Conservation (phyloP, 371 early-diverging fungal species). For the Capillidium rhysosporum region DNA sequence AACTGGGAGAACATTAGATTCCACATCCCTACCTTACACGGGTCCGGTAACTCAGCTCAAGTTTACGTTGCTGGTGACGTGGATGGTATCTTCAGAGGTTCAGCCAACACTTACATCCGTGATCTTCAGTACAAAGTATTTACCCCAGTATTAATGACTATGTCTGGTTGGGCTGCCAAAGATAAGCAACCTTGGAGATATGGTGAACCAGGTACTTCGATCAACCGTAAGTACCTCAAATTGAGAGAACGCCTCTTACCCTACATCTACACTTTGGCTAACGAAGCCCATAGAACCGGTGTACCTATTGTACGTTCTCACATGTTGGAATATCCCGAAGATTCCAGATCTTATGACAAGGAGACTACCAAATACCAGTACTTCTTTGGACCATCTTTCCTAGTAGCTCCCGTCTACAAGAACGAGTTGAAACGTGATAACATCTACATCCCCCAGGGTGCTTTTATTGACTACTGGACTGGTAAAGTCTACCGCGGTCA, state of each 20-base stretch:
- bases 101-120: neutral
- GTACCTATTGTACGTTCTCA: neutral
- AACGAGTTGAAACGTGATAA: neutral
- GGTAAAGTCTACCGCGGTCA: neutral
- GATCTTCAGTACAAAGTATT: slow-evolving; percentile 1
- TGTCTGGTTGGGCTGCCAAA: neutral
- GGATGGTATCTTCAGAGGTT: neutral
- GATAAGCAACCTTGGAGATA: slow-evolving; percentile 2
- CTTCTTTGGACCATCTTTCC: neutral
- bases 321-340: slow-evolving; percentile 1
- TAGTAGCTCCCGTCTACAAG: neutral
- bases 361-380: slow-evolving; percentile 2
- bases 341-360: neutral
- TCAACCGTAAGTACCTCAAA: neutral
- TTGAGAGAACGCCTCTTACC: neutral
- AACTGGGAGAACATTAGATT: neutral
- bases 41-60: neutral
- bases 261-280: neutral
- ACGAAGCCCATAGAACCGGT: neutral
- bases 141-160: neutral
- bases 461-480: neutral
- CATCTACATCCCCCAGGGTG: neutral
- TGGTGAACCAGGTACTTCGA: neutral
- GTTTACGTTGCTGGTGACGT: slow-evolving; percentile 3
- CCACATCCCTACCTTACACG: neutral